Evolutionary conservation across 352 stramenopile species (phyloP).

Genomic region (Globisporangium orthogonon): DNA sequence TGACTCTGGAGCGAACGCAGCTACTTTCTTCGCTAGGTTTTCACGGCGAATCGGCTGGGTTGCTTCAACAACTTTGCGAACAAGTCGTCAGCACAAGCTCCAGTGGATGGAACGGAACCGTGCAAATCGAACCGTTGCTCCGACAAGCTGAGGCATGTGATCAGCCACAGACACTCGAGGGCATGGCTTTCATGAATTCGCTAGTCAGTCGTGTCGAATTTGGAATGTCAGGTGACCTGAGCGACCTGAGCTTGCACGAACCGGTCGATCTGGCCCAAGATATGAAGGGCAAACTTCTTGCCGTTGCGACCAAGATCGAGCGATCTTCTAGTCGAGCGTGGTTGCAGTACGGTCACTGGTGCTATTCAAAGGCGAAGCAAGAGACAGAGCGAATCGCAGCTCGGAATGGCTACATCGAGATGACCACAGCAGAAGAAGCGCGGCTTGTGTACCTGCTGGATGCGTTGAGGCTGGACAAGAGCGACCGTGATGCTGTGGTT

Average conservation of each 20-base stretch:
- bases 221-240: neutral
- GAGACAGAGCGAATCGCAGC: conserved; percentile 32
- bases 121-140: conserved; percentile 16
- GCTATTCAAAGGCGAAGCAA: conserved; percentile 42
- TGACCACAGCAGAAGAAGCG: conserved; percentile 36
- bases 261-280: conserved; percentile 11
- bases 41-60: conserved; percentile 18
- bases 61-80: conserved; percentile 26
- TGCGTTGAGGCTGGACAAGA: conserved; percentile 23
- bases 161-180: conserved; percentile 15
- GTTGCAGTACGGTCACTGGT: conserved; percentile 69
- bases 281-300: conserved; percentile 11
- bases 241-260: neutral
- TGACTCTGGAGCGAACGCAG: conserved; percentile 29
- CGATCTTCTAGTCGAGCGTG: conserved; percentile 40
- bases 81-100: neutral
- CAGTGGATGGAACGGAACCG: neutral
- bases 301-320: conserved; percentile 25
- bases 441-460: conserved; percentile 33
- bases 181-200: conserved; percentile 6
- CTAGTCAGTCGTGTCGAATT: neutral
- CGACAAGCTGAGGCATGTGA: conserved; percentile 17
- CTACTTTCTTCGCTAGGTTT: conserved; percentile 30
- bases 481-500: conserved; percentile 28
- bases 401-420: conserved; percentile 45